Percentiles rank a stretch among this genome's conserved stretches.
These are phyloP conservation scores for Thielaviopsis musarum DNA, from an alignment of 2,329 filamentous ascomycete species.

Conservation along the genomic window DNA sequence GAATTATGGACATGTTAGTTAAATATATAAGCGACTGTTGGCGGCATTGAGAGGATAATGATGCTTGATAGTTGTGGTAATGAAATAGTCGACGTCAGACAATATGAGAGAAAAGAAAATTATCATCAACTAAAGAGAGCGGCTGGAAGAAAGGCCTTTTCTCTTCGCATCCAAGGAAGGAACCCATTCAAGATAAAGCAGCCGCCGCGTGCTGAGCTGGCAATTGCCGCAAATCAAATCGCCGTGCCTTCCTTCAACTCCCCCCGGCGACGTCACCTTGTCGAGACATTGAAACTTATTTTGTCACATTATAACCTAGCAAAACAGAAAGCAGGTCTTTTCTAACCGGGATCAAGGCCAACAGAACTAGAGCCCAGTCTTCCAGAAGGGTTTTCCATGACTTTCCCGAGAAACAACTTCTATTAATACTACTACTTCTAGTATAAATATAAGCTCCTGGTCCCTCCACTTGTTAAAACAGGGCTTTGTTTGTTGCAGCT, in stretches of 20 bases:
- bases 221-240: too few species aligned
- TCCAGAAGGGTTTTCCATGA: background rate
- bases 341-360: background rate
- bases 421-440: too few species aligned
- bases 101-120: too few species aligned
- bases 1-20: background rate
- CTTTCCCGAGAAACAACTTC: too few species aligned
- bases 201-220: too few species aligned
- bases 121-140: too few species aligned
- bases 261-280: too few species aligned
- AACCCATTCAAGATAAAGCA: too few species aligned
- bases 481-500: background rate
- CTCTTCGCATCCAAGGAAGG: too few species aligned
- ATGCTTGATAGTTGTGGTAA: background rate
- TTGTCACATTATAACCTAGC: background rate
- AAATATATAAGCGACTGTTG: background rate
- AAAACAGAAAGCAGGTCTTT: background rate
- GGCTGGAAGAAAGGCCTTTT: too few species aligned
- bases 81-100: background rate
- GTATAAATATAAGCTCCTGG: background rate
- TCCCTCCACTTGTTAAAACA: background rate
- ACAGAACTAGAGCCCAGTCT: background rate
- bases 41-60: background rate
- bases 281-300: background rate
- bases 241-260: background rate